Evolutionary conservation across 371 early-diverging fungal species (phyloP), one percentile per base, ranked within the genome.

Genomic region (Apophysomyces trapeziformis): DNA sequence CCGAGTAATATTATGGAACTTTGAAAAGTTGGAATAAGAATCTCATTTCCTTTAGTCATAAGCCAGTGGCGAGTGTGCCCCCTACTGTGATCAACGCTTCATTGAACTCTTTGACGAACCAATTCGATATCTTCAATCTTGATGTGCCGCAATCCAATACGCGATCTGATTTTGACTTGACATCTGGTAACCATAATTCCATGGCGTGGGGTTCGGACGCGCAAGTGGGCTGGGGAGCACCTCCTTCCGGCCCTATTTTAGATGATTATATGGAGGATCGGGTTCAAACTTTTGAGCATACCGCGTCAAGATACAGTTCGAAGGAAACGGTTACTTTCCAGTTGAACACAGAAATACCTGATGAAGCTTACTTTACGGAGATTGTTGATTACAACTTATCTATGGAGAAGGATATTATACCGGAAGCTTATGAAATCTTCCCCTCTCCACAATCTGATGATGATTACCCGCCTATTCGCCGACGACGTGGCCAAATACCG

Each of bases 261-360:
- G 54, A 16, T 9, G 37, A 61, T 32, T 32, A 63, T 21, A 36
- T 18, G 0, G 64, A 60, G 7, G 56, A 54, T 1, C 66, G 67
- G 66, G 54, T 36, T n/a, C 64, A 60, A 11, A 14, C 63, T 12
- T 38, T 14, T 21, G 38, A 44, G 5, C 2, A 26, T 16, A 60
- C 18, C 13, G 43, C 66, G 12, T 38, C 65, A 1, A 59, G 67
- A 14, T 66, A 45, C 61, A 70, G 66, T 18, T 54, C 58, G 1
- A 64, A 21, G 47, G 39, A 58, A 3, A 16, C 44, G 38, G 13
- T 39, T 4, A 60, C 65, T 14, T 72, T 72, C 36, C 50, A 60
- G 45, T 44, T 75, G 21, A 78, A 79, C 58, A 32, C 67, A 13
- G 77, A 75, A 13, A 71, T 77, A 11, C 63, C 68, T 5, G 76